phyloP scores from a whole-genome alignment of 2,329 filamentous ascomycete genomes.

The Nakataea oryzae region DNA sequence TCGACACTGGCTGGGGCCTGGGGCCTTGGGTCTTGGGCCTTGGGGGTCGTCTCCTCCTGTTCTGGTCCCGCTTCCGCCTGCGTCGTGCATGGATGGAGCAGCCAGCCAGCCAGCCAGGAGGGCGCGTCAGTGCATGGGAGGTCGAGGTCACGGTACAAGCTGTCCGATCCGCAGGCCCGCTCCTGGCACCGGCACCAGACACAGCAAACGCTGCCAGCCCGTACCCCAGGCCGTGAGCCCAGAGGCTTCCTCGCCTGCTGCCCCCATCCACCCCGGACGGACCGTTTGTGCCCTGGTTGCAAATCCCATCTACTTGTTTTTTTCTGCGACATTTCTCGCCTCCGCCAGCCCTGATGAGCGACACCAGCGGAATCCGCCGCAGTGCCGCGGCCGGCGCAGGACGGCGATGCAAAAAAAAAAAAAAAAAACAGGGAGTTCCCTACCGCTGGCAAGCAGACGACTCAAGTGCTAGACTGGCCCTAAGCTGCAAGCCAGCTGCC shows the following conservation, averaged over 20 bases:
- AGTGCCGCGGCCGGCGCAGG: background rate
- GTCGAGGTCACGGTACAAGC: constrained; percentile 3
- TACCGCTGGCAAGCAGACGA: background rate
- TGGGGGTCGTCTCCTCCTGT: background rate
- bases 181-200: background rate
- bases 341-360: too few relatives aligned
- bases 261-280: background rate
- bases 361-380: background rate
- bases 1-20: constrained; percentile 10
- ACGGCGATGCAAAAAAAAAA: background rate
- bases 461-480: background rate
- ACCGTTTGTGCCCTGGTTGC: background rate
- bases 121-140: background rate
- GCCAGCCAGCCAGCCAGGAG: background rate
- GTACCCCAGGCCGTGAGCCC: constrained; percentile 1
- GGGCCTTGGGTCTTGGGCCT: background rate
- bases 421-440: background rate
- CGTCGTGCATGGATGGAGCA: background rate
- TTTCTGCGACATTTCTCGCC: background rate
- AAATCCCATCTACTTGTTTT: background rate
- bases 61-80: background rate
- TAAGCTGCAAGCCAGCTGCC: background rate
- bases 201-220: background rate
- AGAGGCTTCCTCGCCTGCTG: background rate
- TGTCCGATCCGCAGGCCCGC: background rate